Evolutionary conservation across 495 filamentous ascomycete genomes (phyloP), one percentile per base, ranked within the genome.

Genomic region (Penicillium antarcticum): DNA sequence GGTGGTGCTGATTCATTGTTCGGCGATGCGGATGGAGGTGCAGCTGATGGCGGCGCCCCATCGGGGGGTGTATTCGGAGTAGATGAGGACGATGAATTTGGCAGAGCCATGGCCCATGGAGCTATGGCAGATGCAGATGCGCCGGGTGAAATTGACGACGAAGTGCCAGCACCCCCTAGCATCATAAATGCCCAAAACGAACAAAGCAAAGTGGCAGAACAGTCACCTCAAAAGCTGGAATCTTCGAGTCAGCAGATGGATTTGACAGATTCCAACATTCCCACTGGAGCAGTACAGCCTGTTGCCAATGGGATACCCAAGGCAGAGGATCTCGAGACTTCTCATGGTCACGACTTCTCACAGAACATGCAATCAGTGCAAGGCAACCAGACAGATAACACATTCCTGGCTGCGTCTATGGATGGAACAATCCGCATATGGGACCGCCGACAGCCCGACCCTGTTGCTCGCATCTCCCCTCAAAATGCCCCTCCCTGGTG

Each of bases 401-500:
- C 85, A 11, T 97, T 98, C 65, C 75, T 97, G 31, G 86, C 89
- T 41, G 87, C 92, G 14, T 87, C 87, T 1, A 88, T 95, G 5
- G 88, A 97, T 69, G 94, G 94, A 37, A 87, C 85, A 2, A 83
- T 97, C 48, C 84, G 88, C 19, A 75, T 98, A 50, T 98, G 94
- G 92, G 94, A 98, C 64, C 81, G 91, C 35, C 82, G 94, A 14
- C 79, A 86, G 55, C 81, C 79, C 11, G 79, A 84, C 46, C 86
- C 95, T 3, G 74, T 97, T 11, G 90, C 95, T 24, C 80, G 83
- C 32, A 90, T 97, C 42, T 75, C 73, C 13, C 86, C 87, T 45
- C 74, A 78, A 9, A 86, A 87, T 44, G 84, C 86, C 6, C 91
- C 95, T 3, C 94, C 91, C 8, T 98, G 95, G 95, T 97, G 92